These are phyloP conservation scores for Pythium sp. DNA, from an alignment of 352 stramenopile genomes.

Conservation along the genomic window DNA sequence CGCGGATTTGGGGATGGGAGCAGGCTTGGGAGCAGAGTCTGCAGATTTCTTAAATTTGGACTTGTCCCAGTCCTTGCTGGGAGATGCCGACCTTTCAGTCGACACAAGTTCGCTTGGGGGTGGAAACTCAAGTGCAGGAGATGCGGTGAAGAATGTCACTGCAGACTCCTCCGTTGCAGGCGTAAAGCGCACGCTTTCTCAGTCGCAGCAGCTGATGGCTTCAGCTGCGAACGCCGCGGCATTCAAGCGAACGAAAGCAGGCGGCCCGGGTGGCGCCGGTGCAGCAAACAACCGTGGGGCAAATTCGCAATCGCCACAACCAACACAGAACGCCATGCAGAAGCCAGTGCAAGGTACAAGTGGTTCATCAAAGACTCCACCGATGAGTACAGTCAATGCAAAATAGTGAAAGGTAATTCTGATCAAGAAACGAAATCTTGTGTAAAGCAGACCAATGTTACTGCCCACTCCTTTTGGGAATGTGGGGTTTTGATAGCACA, in stretches of 20 bases:
- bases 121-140: constrained; percentile 16
- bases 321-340: constrained; percentile 56
- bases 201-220: constrained; percentile 83
- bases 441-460: constrained; percentile 14
- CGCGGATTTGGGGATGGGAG: constrained; percentile 49
- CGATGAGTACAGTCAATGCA: constrained; percentile 87
- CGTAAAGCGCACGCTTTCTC: constrained; percentile 69
- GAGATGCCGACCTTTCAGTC: constrained; percentile 54
- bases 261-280: constrained; percentile 24
- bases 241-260: constrained; percentile 83
- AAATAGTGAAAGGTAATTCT: constrained; percentile 54
- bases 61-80: constrained; percentile 65
- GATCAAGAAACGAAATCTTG: constrained; percentile 19
- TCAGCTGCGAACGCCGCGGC: constrained; percentile 71
- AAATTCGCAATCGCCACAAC: constrained; percentile 47
- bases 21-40: constrained; percentile 46
- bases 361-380: constrained; percentile 80
- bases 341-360: constrained; percentile 65
- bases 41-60: constrained; percentile 83
- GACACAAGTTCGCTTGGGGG: constrained; percentile 38
- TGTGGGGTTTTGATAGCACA: constrained; percentile 15
- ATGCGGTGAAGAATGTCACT: constrained; percentile 33
- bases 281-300: constrained; percentile 24
- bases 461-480: constrained; percentile 11
- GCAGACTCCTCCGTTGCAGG: constrained; percentile 28